phyloP scores from a whole-genome alignment of 306 rosid species.

The Cyclanthera cordifolia region DNA sequence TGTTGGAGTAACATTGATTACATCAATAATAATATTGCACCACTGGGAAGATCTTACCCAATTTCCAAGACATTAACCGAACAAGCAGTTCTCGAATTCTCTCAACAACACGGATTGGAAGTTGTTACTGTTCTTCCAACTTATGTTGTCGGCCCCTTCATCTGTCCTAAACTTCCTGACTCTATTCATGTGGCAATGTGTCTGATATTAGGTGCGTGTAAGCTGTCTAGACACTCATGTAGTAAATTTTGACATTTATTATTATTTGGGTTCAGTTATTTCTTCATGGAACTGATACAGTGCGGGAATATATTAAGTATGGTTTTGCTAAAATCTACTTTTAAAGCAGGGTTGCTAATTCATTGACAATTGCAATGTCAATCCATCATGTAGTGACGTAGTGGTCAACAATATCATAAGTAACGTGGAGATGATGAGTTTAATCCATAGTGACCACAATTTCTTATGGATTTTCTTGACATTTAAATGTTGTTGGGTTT shows the following conservation, averaged over 20 bases:
- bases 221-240: no score
- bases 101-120: constrained; percentile 36
- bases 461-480: no score
- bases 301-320: background rate
- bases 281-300: background rate
- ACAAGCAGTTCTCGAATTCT: constrained; percentile 43
- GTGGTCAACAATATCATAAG: no score
- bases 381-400: no score
- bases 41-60: constrained; percentile 10
- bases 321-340: background rate
- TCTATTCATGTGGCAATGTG: constrained; percentile 17
- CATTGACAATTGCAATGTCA: no score
- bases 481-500: no score
- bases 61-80: constrained; percentile 51
- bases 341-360: background rate
- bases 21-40: background rate
- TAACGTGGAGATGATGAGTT: no score
- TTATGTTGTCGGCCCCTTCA: constrained; percentile 45
- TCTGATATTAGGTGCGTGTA: constrained; percentile 25
- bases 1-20: constrained; percentile 36
- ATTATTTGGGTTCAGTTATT: background rate
- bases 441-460: no score
- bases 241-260: no score
- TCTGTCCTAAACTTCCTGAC: constrained; percentile 36
- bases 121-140: constrained; percentile 44